Evolutionary conservation across 352 stramenopile genomes (phyloP).

Genomic region (Pythium aristosporum): DNA sequence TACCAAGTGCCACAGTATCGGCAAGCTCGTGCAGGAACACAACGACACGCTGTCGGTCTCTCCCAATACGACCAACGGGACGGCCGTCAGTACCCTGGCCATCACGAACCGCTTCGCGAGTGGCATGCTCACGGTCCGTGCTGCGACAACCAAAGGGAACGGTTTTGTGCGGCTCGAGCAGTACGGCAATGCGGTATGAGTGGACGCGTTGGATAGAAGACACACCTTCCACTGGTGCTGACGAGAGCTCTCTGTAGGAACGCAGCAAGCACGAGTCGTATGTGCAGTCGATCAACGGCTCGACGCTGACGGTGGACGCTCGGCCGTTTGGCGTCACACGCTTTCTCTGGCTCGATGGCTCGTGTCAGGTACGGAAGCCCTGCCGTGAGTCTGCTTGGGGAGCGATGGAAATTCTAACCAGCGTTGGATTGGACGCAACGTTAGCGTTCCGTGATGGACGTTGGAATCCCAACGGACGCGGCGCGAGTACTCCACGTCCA

Average conservation of each 20-base stretch:
- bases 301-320: slow-evolving; percentile 28
- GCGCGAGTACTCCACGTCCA: slow-evolving; percentile 33
- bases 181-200: slow-evolving; percentile 45
- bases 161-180: slow-evolving; percentile 40
- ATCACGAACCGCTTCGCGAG: slow-evolving; percentile 47
- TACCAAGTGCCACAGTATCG: slow-evolving; percentile 67
- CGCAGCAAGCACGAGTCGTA: slow-evolving; percentile 36
- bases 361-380: slow-evolving; percentile 47
- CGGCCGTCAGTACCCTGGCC: slow-evolving; percentile 18
- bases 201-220: neutral
- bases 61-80: slow-evolving; percentile 6
- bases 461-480: slow-evolving; percentile 35
- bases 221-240: too few species aligned
- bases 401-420: too few species aligned
- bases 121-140: slow-evolving; percentile 35
- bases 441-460: slow-evolving; percentile 43
- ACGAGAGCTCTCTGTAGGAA: slow-evolving; percentile 16
- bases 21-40: slow-evolving; percentile 42
- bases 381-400: neutral
- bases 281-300: slow-evolving; percentile 27
- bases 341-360: slow-evolving; percentile 70
- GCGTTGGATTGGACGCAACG: too few species aligned
- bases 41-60: slow-evolving; percentile 40
- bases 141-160: neutral
- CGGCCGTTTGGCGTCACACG: slow-evolving; percentile 37